These are phyloP conservation scores for Diddensiella transvaalensis DNA, from an alignment of 805 yeast genomes.

Conservation along the genomic window DNA sequence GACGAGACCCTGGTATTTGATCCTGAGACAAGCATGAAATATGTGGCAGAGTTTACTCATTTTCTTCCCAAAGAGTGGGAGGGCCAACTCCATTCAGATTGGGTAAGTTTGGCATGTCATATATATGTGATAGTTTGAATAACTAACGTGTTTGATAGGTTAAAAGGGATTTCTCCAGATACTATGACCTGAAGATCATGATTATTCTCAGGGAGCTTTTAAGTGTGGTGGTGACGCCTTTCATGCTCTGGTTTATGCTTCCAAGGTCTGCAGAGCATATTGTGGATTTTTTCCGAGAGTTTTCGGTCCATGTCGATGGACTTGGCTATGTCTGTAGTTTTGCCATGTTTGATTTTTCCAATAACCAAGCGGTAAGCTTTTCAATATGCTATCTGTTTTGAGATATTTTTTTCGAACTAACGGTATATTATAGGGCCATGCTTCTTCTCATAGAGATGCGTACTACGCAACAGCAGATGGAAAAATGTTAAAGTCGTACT, in stretches of 20 bases:
- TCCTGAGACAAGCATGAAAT: conserved; percentile 80
- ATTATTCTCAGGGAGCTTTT: conserved; percentile 73
- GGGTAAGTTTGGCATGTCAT: conserved; percentile 5
- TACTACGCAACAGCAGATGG: conserved; percentile 53
- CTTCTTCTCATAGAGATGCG: not conserved
- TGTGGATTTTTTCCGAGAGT: conserved; percentile 87
- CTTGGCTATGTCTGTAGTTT: conserved; percentile 90
- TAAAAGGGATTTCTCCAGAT: conserved; percentile 72
- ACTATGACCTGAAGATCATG: conserved; percentile 70
- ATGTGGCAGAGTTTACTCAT: conserved; percentile 84
- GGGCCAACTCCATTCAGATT: conserved; percentile 73
- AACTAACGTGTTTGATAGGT: conserved; percentile 42
- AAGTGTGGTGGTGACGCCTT: conserved; percentile 81
- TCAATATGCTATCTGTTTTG: not conserved
- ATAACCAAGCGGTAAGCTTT: conserved; percentile 33
- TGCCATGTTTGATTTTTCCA: conserved; percentile 86
- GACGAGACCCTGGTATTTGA: conserved; percentile 74
- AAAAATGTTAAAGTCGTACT: conserved; percentile 87
- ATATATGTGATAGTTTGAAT: not conserved
- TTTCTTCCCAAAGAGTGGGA: conserved; percentile 87
- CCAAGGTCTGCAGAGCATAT: conserved; percentile 71
- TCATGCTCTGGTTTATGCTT: conserved; percentile 79
- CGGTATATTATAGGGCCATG: too few species aligned
- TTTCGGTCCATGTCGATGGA: conserved; percentile 87
- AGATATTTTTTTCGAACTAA: not conserved